phyloP scores from a whole-genome alignment of 2,329 filamentous ascomycete species.

The Emmonsiellopsis sp. region DNA sequence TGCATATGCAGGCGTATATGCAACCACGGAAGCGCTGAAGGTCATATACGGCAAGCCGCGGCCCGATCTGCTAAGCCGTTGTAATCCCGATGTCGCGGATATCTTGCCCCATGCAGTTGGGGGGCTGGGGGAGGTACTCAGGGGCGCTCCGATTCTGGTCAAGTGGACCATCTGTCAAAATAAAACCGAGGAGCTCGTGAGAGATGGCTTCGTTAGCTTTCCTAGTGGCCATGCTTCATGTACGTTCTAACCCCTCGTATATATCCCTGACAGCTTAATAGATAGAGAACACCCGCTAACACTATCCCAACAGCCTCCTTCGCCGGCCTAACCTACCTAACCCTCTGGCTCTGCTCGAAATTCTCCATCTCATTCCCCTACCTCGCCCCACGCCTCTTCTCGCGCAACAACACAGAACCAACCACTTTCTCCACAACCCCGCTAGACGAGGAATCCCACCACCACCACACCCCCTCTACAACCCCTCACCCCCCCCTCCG shows the following conservation, averaged over 20 bases:
- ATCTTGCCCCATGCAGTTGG: conserved; percentile 55
- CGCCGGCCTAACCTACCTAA: conserved; percentile 74
- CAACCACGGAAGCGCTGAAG: conserved; percentile 81
- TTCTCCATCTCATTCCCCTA: conserved; percentile 40
- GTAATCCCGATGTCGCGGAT: conserved; percentile 62
- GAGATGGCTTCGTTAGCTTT: conserved; percentile 81
- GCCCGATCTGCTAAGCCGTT: conserved; percentile 59
- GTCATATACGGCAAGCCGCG: conserved; percentile 58
- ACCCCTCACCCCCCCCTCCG: conserved; percentile 45
- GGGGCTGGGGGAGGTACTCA: conserved; percentile 44
- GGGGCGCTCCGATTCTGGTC: conserved; percentile 58
- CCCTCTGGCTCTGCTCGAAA: conserved; percentile 68
- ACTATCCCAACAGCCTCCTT: conserved; percentile 49
- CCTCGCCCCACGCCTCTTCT: conserved; percentile 22
- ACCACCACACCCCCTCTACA: background rate
- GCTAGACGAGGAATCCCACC: background rate
- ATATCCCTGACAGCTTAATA: too few relatives aligned
- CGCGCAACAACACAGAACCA: conserved; percentile 14
- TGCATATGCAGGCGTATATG: conserved; percentile 61
- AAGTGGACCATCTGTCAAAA: conserved; percentile 67
- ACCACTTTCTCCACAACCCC: conserved; percentile 4
- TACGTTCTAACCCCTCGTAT: conserved; percentile 23
- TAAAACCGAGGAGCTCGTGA: conserved; percentile 46
- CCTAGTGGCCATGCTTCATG: conserved; percentile 67
- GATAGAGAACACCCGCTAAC: conserved; percentile 6